Evolutionary conservation across 2,329 filamentous ascomycete species (phyloP).

Genomic region (Colletotrichum lentis): DNA sequence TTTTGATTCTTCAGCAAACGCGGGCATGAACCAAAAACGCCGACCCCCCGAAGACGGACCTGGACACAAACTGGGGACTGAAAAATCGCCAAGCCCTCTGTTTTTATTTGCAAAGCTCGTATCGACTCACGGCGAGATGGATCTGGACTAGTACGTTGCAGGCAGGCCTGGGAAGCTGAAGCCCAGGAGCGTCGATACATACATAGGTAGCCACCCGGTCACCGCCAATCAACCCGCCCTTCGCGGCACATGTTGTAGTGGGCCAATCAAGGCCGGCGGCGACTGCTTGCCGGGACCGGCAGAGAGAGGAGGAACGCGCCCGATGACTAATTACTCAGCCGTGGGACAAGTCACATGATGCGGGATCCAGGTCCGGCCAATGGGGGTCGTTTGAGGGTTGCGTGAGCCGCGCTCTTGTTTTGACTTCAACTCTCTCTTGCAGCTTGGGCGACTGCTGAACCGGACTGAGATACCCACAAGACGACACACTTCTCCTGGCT

Average conservation of each 20-base stretch:
- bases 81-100: background rate
- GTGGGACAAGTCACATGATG: conserved; percentile 3
- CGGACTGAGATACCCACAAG: background rate
- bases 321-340: background rate
- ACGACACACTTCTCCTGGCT: background rate
- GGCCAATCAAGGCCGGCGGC: conserved; percentile 1
- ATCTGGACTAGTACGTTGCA: background rate
- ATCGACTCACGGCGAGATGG: background rate
- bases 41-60: background rate
- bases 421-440: conserved; percentile 22
- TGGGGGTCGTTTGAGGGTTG: background rate
- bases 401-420: conserved; percentile 27
- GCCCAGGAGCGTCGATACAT: background rate
- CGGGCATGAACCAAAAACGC: background rate
- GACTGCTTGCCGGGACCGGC: background rate
- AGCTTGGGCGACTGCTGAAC: background rate
- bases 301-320: background rate
- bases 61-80: background rate
- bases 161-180: background rate
- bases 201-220: background rate
- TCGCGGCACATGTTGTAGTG: background rate
- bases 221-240: conserved; percentile 16
- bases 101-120: background rate
- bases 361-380: background rate
- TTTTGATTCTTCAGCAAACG: background rate